Evolutionary conservation across 495 filamentous ascomycete genomes (phyloP).

Genomic region (Neurospora sp.): DNA sequence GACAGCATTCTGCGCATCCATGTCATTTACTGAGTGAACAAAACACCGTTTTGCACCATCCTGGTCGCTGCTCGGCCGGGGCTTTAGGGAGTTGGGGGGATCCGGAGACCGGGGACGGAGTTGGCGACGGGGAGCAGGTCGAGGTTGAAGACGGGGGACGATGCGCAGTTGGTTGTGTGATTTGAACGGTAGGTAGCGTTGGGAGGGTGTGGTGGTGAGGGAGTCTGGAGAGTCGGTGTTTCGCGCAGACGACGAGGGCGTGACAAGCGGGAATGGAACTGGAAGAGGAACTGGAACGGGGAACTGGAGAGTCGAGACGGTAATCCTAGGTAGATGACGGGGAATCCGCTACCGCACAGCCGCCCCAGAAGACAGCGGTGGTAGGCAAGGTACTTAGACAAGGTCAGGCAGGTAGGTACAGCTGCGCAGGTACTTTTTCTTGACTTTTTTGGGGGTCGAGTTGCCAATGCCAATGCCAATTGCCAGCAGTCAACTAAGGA

Average conservation of each 20-base stretch:
- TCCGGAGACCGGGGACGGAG: background rate
- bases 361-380: background rate
- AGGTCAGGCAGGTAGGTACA: background rate
- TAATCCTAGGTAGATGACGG: background rate
- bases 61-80: constrained; percentile 35
- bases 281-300: background rate
- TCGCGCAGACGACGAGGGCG: background rate
- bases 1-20: constrained; percentile 51
- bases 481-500: background rate
- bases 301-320: background rate
- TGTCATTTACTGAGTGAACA: constrained; percentile 44
- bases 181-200: background rate
- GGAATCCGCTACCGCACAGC: background rate
- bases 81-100: background rate
- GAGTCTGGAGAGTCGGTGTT: background rate
- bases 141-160: background rate
- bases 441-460: background rate
- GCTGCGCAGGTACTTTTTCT: background rate
- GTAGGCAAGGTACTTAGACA: background rate
- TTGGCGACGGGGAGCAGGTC: background rate
- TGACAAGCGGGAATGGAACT: background rate
- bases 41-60: constrained; percentile 41
- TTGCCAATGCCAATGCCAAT: background rate
- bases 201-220: background rate
- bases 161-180: background rate